phyloP scores from a whole-genome alignment of 1,284 basidiomycete genomes.

The Fomes fomentarius region DNA sequence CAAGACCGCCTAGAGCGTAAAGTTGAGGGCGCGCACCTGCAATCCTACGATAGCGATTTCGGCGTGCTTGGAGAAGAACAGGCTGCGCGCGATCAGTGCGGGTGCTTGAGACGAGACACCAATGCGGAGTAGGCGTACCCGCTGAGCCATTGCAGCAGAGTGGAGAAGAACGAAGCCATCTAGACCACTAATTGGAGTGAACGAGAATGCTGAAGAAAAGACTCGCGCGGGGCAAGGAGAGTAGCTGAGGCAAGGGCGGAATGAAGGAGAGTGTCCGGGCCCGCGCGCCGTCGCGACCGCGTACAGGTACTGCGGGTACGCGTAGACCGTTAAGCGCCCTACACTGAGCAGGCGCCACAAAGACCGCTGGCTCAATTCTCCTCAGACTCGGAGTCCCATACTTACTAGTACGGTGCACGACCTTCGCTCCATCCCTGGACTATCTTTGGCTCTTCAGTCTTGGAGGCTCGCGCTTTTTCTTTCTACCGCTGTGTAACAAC shows the following conservation, averaged over 20 bases:
- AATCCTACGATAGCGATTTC: slow-evolving; percentile 95
- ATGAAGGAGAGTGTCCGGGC: background rate
- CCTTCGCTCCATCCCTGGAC: no score
- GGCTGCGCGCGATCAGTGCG: slow-evolving; percentile 38
- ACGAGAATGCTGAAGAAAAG: background rate
- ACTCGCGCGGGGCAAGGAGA: background rate
- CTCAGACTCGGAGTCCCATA: no score
- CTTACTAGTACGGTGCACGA: no score
- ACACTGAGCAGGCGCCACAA: no score
- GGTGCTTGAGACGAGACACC: background rate
- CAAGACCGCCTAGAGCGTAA: background rate
- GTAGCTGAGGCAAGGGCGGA: background rate
- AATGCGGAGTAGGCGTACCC: slow-evolving; percentile 45
- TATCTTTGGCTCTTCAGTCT: no score
- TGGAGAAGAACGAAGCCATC: slow-evolving; percentile 69
- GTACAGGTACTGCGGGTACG: no score
- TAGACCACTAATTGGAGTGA: background rate
- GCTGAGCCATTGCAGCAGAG: slow-evolving; percentile 70
- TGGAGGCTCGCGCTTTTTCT: no score
- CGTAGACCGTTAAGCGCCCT: no score
- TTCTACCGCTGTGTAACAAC: no score
- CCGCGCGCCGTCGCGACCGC: background rate
- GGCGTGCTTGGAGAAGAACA: slow-evolving; percentile 89
- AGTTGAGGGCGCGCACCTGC: slow-evolving; percentile 56
- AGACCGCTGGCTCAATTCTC: no score